Base-by-base conservation (phyloP, 306 rosid species). In the Rubus idaeus region DNA sequence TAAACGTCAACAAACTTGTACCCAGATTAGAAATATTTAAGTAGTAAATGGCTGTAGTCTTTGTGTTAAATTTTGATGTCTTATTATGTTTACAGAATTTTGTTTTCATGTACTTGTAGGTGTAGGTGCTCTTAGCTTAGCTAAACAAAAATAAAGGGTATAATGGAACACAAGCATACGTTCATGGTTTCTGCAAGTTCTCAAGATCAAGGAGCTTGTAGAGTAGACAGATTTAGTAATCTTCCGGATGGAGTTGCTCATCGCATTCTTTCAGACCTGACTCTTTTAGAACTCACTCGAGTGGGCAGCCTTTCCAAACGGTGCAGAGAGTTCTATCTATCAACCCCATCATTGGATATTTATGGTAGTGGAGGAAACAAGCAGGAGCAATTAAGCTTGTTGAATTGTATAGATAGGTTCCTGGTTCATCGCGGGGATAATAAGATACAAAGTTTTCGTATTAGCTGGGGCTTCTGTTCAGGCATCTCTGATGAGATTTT, bases 161-260 rank as follows among this genome's bases (percentile, higher is more conserved):
- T 40, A 3, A 66, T 41, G 70, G 35, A 66, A 40, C 51, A 17
- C 51, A 40, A 66, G 13, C 50, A 41, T 41, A 66, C 41, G 71
- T n/a, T 18, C 9, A 17, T 66, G 17, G 35, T 49, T 8, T 17
- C 51, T 66, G 30, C 30, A n/a, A 66, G 14, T 66, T 66, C 70
- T 41, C 50, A 66, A 41, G 30, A 23, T 66, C 30, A 66, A 66
- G 70, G 49, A 66, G 3, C 35, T 66, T 17, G 50, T 66, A 12
- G 50, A 4, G 12, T 47, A 12, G 74, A 69, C 41, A 3, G 74
- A 4, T 69, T 69, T 8, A 73, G 46, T 44, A 41, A 40, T 41
- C 46, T 58, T 74, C 77, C 70, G 0, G 77, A 74, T 44, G 21
- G 23, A 57, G 44, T 45, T 8, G 45, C 77, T 60, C 68, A 44